Evolutionary conservation across 176 grass and related monocot genomes (phyloP).

Genomic region (Ananas comosus): DNA sequence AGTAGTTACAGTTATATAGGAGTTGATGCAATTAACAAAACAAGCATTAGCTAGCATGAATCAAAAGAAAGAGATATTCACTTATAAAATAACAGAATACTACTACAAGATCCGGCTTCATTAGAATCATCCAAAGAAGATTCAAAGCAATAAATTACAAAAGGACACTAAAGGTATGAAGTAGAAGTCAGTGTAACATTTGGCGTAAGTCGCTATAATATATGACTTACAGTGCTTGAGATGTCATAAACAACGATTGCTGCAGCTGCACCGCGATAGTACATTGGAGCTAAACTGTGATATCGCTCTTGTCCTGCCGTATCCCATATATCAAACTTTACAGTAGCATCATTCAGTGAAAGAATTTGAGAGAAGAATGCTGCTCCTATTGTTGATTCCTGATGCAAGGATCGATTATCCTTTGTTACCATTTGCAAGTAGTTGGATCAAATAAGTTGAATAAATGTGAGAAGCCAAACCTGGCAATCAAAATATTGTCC

Average conservation of each 20-base stretch:
- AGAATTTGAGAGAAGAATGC: conserved; percentile 80
- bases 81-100: too few relatives aligned
- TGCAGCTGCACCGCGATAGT: conserved; percentile 60
- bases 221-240: conserved; percentile 30
- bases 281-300: conserved; percentile 81
- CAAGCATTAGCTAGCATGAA: not conserved
- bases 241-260: conserved; percentile 81
- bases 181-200: not conserved
- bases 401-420: not conserved
- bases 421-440: not conserved
- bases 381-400: conserved; percentile 83
- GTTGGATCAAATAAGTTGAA: not conserved
- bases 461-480: conserved; percentile 11
- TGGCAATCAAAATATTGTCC: conserved; percentile 66
- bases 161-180: not conserved
- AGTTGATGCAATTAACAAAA: too few relatives aligned
- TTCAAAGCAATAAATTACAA: too few relatives aligned
- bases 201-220: not conserved
- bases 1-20: too few relatives aligned
- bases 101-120: too few relatives aligned
- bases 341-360: conserved; percentile 32
- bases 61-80: too few relatives aligned
- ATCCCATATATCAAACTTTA: conserved; percentile 83
- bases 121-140: too few relatives aligned
- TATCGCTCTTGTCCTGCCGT: conserved; percentile 74